Percentiles rank a stretch among this genome's conserved stretches.
Conservation (phyloP, 768 basidiomycete species). For the Cyathus striatus region DNA sequence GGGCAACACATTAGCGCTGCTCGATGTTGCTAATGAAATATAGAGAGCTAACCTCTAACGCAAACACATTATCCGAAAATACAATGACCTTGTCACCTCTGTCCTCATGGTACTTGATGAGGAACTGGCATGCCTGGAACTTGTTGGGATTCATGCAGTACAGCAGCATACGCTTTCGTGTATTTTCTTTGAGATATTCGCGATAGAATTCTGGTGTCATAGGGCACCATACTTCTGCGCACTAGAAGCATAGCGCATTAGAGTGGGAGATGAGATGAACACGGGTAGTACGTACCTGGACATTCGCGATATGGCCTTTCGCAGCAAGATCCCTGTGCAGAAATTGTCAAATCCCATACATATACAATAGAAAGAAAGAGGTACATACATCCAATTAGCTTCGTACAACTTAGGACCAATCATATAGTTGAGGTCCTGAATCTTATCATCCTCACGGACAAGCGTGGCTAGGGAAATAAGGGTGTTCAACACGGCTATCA, state of each 20-base stretch:
- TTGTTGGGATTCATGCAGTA: slow-evolving; percentile 99
- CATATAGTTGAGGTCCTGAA: slow-evolving; percentile 97
- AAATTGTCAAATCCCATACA: slow-evolving; percentile 7
- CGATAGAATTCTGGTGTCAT: slow-evolving; percentile 99
- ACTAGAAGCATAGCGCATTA: slow-evolving; percentile 41
- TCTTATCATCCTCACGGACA: slow-evolving; percentile 98
- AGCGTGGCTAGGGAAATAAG: slow-evolving; percentile 84
- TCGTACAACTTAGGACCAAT: slow-evolving; percentile 99
- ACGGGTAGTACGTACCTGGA: slow-evolving; percentile 64
- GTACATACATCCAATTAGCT: slow-evolving; percentile 92
- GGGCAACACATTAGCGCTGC: slow-evolving; percentile 3
- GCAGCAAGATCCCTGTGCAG: slow-evolving; percentile 79
- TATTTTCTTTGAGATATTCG: slow-evolving; percentile 91
- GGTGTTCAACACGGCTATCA: too few relatives aligned
- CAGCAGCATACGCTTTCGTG: slow-evolving; percentile 89
- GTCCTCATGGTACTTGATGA: slow-evolving; percentile 97
- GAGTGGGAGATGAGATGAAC: background rate
- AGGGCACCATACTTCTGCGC: slow-evolving; percentile 99
- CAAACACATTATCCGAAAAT: slow-evolving; percentile 97
- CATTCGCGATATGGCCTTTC: slow-evolving; percentile 98
- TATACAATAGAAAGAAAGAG: slow-evolving; percentile 9
- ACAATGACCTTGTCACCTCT: slow-evolving; percentile 99
- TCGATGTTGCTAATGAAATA: slow-evolving; percentile 2
- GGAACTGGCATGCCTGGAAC: slow-evolving; percentile 98
- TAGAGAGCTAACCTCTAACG: slow-evolving; percentile 68